Conservation (phyloP, 371 early-diverging fungal species). For the Synchytrium microbalum region DNA sequence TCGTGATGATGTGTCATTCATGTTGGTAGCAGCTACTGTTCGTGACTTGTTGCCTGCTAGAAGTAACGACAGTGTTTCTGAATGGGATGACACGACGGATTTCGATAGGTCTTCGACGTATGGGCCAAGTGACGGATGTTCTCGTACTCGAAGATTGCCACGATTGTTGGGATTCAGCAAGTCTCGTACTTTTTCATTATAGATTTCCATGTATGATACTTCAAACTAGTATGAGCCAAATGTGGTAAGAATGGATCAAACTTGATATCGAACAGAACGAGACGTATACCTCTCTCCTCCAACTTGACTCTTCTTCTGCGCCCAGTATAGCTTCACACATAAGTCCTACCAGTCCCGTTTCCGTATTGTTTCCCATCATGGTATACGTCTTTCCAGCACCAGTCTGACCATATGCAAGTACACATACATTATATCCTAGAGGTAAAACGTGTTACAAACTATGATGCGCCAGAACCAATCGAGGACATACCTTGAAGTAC, state of each 20-base stretch:
- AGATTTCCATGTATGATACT: constrained; percentile 35
- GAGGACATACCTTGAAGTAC: no score
- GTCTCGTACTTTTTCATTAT: constrained; percentile 85
- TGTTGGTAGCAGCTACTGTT: constrained; percentile 91
- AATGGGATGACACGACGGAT: constrained; percentile 67
- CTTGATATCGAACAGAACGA: no score
- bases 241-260: no score
- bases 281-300: constrained; percentile 67
- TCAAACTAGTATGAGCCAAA: background rate
- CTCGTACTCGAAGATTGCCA: constrained; percentile 73
- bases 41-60: constrained; percentile 79
- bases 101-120: constrained; percentile 87
- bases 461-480: no score
- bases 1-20: constrained; percentile 91
- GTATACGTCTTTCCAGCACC: constrained; percentile 35
- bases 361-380: constrained; percentile 43
- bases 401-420: constrained; percentile 88
- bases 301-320: constrained; percentile 33
- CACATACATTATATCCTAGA: constrained; percentile 80
- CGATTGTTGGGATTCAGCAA: constrained; percentile 56
- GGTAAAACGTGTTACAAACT: no score
- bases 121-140: constrained; percentile 80
- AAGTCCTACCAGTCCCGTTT: constrained; percentile 79
- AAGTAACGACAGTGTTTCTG: constrained; percentile 70
- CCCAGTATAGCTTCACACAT: constrained; percentile 68